phyloP scores from a whole-genome alignment of 306 rosid genomes.

The Pterocarpus macrocarpus region DNA sequence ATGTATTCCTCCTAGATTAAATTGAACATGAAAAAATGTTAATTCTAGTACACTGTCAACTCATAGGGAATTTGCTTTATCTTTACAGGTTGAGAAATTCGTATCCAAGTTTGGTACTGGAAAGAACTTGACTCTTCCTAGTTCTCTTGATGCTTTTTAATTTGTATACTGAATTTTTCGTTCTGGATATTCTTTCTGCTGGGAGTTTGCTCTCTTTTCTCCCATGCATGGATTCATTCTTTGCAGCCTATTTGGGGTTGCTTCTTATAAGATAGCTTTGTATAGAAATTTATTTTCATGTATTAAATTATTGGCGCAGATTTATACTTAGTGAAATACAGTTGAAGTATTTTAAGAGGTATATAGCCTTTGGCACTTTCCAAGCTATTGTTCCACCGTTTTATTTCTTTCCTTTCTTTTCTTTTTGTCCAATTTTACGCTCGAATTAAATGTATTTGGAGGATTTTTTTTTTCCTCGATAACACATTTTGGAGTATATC shows the following conservation, averaged over 20 bases:
- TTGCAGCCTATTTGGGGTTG: conserved; percentile 56
- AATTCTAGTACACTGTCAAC: not conserved
- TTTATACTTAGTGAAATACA: not conserved
- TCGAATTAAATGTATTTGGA: not conserved
- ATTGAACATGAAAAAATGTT: conserved; percentile 25
- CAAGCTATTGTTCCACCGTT: not conserved
- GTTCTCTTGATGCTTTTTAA: conserved; percentile 18
- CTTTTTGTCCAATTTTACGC: not conserved
- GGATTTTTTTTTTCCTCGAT: too few species aligned
- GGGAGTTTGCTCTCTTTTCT: conserved; percentile 36
- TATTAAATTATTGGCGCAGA: conserved; percentile 33
- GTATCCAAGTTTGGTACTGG: conserved; percentile 8
- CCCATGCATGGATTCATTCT: conserved; percentile 59
- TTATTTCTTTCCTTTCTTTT: not conserved
- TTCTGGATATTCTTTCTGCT: conserved; percentile 38
- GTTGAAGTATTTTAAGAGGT: not conserved
- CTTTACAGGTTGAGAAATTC: conserved; percentile 57
- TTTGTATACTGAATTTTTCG: conserved; percentile 38
- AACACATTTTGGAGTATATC: too few species aligned
- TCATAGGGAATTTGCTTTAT: not conserved
- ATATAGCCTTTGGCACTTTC: not conserved
- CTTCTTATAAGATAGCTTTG: conserved; percentile 40
- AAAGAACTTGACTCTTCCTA: conserved; percentile 20
- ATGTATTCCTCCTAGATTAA: not conserved
- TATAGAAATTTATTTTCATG: conserved; percentile 42